A percentile compares a stretch with the other conserved stretches of the same genome.
Evolutionary conservation across 1,284 basidiomycete genomes (phyloP).

Genomic region (Trichosporon inkin): DNA sequence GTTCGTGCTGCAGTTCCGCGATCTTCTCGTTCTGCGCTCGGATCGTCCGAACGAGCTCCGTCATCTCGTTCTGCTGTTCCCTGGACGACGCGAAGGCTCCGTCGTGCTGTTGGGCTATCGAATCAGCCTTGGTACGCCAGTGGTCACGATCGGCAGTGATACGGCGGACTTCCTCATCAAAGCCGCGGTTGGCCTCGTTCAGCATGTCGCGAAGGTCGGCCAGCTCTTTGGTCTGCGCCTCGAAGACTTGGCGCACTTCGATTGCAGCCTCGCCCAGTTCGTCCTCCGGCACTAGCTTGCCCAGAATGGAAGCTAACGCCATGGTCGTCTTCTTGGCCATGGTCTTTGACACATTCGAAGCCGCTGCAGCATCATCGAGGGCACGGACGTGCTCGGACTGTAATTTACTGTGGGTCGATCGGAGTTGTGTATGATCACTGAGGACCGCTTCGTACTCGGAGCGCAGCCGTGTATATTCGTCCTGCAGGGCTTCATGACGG

Average conservation of each 20-base stretch:
- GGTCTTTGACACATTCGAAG: background rate
- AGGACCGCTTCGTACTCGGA: background rate
- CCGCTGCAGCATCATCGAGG: slow-evolving; percentile 28
- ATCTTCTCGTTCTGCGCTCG: slow-evolving; percentile 36
- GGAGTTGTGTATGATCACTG: background rate
- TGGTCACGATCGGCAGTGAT: slow-evolving; percentile 58
- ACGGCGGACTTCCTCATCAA: slow-evolving; percentile 57
- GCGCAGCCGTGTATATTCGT: background rate
- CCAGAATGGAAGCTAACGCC: slow-evolving; percentile 45
- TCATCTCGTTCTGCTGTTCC: slow-evolving; percentile 15
- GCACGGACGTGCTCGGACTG: slow-evolving; percentile 14
- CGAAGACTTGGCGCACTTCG: slow-evolving; percentile 23
- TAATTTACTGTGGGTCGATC: background rate
- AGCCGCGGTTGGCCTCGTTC: slow-evolving; percentile 54
- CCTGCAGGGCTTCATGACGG: background rate
- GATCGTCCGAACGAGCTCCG: slow-evolving; percentile 18
- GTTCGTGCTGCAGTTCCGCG: slow-evolving; percentile 1
- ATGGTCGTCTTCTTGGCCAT: slow-evolving; percentile 5
- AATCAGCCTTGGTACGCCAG: slow-evolving; percentile 57
- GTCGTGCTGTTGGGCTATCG: slow-evolving; percentile 47
- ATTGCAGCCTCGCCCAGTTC: background rate
- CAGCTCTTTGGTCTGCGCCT: slow-evolving; percentile 55
- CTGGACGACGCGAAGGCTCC: slow-evolving; percentile 48
- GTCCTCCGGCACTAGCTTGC: slow-evolving; percentile 41
- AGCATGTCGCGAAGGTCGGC: slow-evolving; percentile 39